These are phyloP conservation scores for Desmodesmus armatus DNA, from an alignment of 139 green algal genomes.

Conservation along the genomic window DNA sequence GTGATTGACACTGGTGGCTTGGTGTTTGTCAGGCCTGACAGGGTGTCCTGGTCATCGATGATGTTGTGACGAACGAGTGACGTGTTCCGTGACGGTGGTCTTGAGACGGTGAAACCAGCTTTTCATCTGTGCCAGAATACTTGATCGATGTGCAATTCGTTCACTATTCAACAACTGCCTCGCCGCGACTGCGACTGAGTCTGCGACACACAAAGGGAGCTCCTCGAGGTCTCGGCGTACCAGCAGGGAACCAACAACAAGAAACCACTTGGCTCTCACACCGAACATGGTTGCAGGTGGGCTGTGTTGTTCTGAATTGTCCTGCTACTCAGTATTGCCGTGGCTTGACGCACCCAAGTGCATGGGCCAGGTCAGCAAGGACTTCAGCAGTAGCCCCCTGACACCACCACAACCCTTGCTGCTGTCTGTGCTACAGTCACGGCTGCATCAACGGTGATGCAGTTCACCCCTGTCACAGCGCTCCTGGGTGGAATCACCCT, in stretches of 20 bases:
- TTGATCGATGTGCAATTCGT: no score
- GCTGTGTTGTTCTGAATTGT: not conserved
- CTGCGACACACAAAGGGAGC: no score
- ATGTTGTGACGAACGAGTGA: not conserved
- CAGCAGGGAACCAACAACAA: no score
- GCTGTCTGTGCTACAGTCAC: not conserved
- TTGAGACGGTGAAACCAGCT: no score
- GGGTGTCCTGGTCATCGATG: not conserved
- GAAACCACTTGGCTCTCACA: no score
- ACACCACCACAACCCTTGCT: no score
- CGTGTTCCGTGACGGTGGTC: not conserved
- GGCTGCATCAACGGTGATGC: not conserved
- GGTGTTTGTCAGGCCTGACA: not conserved
- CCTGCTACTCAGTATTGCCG: not conserved
- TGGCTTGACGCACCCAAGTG: no score
- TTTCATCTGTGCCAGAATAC: not conserved
- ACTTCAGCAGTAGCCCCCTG: no score
- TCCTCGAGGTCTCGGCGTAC: no score
- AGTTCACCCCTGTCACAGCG: not conserved
- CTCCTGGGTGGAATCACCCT: not conserved
- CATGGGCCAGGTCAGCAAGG: no score
- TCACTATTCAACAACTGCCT: no score
- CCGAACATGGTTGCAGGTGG: not conserved
- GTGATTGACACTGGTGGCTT: not conserved
- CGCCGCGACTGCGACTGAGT: no score